Percentiles rank a stretch among this genome's conserved stretches.
Conservation (phyloP, 2,329 filamentous ascomycete genomes). For the Aulographum hederae region DNA sequence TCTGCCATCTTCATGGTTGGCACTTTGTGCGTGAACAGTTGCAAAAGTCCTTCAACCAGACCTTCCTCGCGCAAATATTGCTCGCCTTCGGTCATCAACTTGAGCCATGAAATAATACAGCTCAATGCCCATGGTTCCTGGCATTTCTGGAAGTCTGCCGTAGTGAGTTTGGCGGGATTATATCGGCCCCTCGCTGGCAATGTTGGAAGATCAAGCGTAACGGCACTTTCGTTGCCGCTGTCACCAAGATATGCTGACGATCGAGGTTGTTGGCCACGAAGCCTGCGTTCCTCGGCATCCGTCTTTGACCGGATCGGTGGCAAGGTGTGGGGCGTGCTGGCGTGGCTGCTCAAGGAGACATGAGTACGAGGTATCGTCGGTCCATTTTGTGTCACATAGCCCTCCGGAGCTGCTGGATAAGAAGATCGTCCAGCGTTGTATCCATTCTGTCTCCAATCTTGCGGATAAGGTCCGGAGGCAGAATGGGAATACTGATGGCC, state of each 20-base stretch:
- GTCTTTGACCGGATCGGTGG: constrained; percentile 86
- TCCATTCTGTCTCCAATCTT: constrained; percentile 3
- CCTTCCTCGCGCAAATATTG: constrained; percentile 70
- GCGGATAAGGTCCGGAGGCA: constrained; percentile 37
- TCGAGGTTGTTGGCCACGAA: constrained; percentile 33
- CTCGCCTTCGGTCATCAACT: constrained; percentile 78
- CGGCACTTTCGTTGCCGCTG: constrained; percentile 27
- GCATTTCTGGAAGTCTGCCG: constrained; percentile 69
- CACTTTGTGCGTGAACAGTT: constrained; percentile 83
- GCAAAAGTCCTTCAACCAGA: constrained; percentile 73
- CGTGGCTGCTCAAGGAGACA: constrained; percentile 63
- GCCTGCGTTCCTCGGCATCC: constrained; percentile 54
- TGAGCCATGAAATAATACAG: constrained; percentile 71
- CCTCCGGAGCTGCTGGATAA: constrained; percentile 1
- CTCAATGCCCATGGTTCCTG: constrained; percentile 85
- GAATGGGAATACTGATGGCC: constrained; percentile 7
- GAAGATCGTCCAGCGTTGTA: constrained; percentile 2
- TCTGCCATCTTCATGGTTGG: constrained; percentile 98
- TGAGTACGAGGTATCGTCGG: constrained; percentile 3
- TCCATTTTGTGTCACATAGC: background rate
- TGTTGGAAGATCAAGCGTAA: constrained; percentile 67
- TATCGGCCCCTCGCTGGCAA: constrained; percentile 69
- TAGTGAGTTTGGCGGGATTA: constrained; percentile 64
- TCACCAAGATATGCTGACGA: constrained; percentile 15
- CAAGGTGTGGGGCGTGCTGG: constrained; percentile 58